A percentile compares a stretch with the other conserved stretches of the same genome.
These are phyloP conservation scores for Pestalotiopsis sp. DNA, from an alignment of 2,329 filamentous ascomycete species.

Conservation along the genomic window DNA sequence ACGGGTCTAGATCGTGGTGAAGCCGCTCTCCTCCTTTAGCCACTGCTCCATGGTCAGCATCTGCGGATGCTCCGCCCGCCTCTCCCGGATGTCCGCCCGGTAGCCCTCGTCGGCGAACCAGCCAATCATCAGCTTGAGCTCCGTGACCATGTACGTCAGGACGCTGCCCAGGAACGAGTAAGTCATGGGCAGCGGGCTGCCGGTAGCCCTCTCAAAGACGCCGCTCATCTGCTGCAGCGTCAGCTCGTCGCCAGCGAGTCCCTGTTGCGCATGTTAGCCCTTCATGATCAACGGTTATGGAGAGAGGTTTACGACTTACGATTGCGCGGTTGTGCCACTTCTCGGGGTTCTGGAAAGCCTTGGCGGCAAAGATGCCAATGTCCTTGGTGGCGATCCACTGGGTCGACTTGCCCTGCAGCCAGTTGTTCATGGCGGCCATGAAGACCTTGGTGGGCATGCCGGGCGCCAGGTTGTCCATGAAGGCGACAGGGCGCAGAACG, in stretches of 20 bases:
- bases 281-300: background rate
- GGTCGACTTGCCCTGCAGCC: slow-evolving; percentile 34
- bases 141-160: slow-evolving; percentile 31
- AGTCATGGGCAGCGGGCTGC: slow-evolving; percentile 26
- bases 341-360: slow-evolving; percentile 41
- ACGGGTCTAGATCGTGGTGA: slow-evolving; percentile 17
- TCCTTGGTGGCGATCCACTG: slow-evolving; percentile 45
- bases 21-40: slow-evolving; percentile 32
- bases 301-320: slow-evolving; percentile 13
- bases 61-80: slow-evolving; percentile 31
- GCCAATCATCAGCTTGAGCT: slow-evolving; percentile 35
- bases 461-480: slow-evolving; percentile 57
- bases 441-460: slow-evolving; percentile 39
- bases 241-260: slow-evolving; percentile 48
- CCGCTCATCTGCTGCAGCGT: slow-evolving; percentile 33
- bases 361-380: slow-evolving; percentile 47
- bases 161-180: slow-evolving; percentile 32
- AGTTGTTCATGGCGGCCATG: slow-evolving; percentile 33
- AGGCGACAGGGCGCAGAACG: slow-evolving; percentile 63
- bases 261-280: background rate
- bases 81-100: slow-evolving; percentile 30
- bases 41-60: slow-evolving; percentile 36
- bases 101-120: slow-evolving; percentile 39
- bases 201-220: slow-evolving; percentile 31
- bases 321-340: slow-evolving; percentile 39